Base-by-base conservation (phyloP, 441 rosid species). In the Brassica balearica region DNA sequence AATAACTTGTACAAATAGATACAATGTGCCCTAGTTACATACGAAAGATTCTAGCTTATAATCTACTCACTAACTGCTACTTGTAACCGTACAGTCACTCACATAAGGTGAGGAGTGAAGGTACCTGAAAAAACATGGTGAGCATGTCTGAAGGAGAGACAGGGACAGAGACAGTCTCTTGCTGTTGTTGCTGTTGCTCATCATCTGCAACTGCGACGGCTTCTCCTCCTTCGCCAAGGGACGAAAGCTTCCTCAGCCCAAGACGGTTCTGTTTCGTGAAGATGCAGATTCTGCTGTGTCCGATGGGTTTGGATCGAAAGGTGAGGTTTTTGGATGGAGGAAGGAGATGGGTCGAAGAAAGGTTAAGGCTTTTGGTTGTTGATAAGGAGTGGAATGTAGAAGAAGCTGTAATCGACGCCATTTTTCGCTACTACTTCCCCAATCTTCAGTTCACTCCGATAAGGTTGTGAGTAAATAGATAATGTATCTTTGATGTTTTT, bases 141-240 rank as follows among this genome's bases (percentile, higher is more conserved):
- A 95, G 96, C 75, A 83, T 86, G 83, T 91, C 98, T n/a, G 97
- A 88, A 83, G 99, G 87, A 75, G 99, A 93, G 75, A 95, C 95
- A 65, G 97, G 91, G 25, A 92, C 91, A 60, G 93, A 86, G 70
- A 91, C 96, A 9, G 91, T 76, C 79, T 84, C 93, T 67, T 90
- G 91, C 48, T 82, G 89, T 25, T 77, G 85, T 12, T 69, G 84
- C n/a, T 69, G 73, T 20, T 67, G 70, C 60, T 75, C 80, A 60
- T 67, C 86, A 46, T 77, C 90, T 14, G 86, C 83, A 60, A 83
- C 43, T 34, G 73, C 78, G 65, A 82, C 80, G 51, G 81, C 90
- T 74, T 80, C 82, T 56, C 72, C 79, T 75, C 72, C 82, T 74
- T 75, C 79, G 64, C 86, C 93, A 69, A 78, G 71, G 14, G 92